Evolutionary conservation across 179 eudicot species (phyloP), one percentile per base, ranked within the genome.

Genomic region (Carnegiea gigantea): DNA sequence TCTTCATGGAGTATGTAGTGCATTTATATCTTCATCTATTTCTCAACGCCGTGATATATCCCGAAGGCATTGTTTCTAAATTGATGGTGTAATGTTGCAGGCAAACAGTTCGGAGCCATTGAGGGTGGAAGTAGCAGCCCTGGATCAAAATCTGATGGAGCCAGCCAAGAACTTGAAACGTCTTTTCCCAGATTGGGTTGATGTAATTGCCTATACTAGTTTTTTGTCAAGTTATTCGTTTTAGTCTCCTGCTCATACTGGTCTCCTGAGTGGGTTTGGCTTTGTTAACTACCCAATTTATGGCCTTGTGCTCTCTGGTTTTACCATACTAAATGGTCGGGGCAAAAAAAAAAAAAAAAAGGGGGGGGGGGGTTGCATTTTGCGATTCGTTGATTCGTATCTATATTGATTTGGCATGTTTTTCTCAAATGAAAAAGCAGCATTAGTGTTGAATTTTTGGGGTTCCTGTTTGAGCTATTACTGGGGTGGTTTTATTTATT

Each of bases 111-210:
- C 95, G 1, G 96, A 92, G 79, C 83, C 92, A 14, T 76, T 96
- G 54, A 88, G 93, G 81, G 89, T 96, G 82, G 97, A 92, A 78
- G 85, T 92, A 73, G 98, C 95, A 76, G 93, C 92, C 0, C 68
- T 96, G 54, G 99, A 96, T 65, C 97, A 92, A 82, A 82, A 91
- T 86, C 75, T 94, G 87, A 70, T 89, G n/a, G 92, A 91, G 53
- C 70, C 86, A 30, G 77, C 90, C 12, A 87, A 82, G 83, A 85
- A 86, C 48, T 59, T 96, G 84, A 96, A 89, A 86, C 86, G 85
- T 80, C 87, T 85, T 68, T 96, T 96, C 43, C 99, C 99, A 12
- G 83, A 89, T 71, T 96, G 99, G 99, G 89, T 86, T 80, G 99
- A 96, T 85, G 82, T 94, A 26, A 82, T 82, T 51, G 88, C 98